phyloP scores from a whole-genome alignment of 306 rosid species.

The Oxytropis ochrocephala region DNA sequence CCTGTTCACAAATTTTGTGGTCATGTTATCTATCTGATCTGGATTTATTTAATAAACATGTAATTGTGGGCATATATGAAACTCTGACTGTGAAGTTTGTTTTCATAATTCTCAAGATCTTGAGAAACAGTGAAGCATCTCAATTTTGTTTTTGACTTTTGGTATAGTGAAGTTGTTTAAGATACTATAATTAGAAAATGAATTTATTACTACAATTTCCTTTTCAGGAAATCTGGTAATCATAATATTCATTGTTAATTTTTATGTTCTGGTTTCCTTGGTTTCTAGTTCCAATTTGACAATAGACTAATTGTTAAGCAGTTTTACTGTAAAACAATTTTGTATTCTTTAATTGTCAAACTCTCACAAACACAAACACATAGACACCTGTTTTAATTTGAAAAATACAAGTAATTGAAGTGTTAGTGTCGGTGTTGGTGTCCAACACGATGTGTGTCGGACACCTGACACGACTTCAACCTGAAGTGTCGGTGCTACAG shows the following conservation, averaged over 20 bases:
- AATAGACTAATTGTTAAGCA: background rate
- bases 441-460: no score
- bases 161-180: background rate
- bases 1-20: background rate
- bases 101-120: background rate
- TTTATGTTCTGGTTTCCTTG: background rate
- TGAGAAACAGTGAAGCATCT: background rate
- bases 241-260: background rate
- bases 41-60: background rate
- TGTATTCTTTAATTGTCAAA: background rate
- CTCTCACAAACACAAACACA: no score
- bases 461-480: no score
- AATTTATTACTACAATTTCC: background rate
- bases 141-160: background rate
- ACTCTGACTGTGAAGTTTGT: conserved; percentile 4
- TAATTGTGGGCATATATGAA: background rate
- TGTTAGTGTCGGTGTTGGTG: no score
- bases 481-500: background rate
- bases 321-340: background rate
- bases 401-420: no score
- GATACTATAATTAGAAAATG: background rate
- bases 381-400: no score
- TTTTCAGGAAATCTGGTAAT: background rate
- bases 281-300: background rate
- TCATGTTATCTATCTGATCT: background rate